These are phyloP conservation scores for Marasmius tenuissimus DNA, from an alignment of 1,284 basidiomycete genomes.

Conservation along the genomic window DNA sequence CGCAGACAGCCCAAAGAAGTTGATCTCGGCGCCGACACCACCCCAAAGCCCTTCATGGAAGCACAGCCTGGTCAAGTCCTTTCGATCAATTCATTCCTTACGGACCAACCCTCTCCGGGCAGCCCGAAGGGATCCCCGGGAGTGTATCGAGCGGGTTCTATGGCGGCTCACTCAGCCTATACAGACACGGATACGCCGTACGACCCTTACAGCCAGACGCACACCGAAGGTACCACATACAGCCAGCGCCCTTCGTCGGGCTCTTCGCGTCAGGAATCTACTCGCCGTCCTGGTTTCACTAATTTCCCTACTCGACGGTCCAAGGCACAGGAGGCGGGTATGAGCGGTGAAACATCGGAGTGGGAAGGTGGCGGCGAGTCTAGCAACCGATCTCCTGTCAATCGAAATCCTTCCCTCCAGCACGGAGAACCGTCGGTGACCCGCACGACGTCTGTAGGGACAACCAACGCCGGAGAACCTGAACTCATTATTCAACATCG, in stretches of 20 bases:
- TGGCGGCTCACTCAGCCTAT: background rate
- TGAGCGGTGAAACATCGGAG: background rate
- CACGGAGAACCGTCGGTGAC: background rate
- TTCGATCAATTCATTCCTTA: conserved; percentile 8
- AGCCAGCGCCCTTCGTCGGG: conserved; percentile 4
- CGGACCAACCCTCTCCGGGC: background rate
- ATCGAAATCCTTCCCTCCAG: no score
- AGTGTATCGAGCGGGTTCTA: background rate
- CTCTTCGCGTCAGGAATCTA: background rate
- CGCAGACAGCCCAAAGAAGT: background rate
- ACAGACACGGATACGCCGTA: background rate
- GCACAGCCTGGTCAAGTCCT: conserved; percentile 4
- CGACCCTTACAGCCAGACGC: background rate
- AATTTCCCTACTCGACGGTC: conserved; percentile 21
- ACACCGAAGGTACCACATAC: background rate
- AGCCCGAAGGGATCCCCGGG: background rate
- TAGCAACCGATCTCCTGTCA: background rate
- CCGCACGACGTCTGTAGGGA: background rate
- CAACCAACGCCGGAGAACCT: background rate
- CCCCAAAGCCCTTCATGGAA: background rate
- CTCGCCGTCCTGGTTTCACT: conserved; percentile 15
- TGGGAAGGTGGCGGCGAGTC: background rate
- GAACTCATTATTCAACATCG: conserved; percentile 14
- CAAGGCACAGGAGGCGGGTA: conserved; percentile 1
- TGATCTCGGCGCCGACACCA: background rate